These are phyloP conservation scores for Colletotrichum camelliae DNA, from an alignment of 2,329 filamentous ascomycete genomes.

Conservation along the genomic window DNA sequence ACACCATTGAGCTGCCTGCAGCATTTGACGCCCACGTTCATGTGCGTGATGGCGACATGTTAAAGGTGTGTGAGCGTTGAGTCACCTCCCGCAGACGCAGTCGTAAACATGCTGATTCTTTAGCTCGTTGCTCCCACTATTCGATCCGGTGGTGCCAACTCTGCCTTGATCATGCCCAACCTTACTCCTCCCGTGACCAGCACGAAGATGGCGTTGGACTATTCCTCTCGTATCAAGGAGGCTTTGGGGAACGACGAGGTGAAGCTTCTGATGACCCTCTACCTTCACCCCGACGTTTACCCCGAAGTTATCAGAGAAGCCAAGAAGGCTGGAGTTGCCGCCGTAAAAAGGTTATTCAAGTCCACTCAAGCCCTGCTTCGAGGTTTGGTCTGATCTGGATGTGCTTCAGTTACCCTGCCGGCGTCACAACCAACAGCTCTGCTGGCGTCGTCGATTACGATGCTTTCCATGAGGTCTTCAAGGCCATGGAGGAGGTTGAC, in stretches of 20 bases:
- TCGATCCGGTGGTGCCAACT: conserved; percentile 62
- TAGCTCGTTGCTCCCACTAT: conserved; percentile 52
- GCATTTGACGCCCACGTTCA: conserved; percentile 76
- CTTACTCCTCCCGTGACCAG: conserved; percentile 68
- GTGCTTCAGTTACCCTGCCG: conserved; percentile 31
- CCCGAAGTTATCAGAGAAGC: conserved; percentile 76
- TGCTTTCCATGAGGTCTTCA: conserved; percentile 79
- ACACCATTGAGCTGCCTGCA: conserved; percentile 59
- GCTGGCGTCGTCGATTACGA: conserved; percentile 74
- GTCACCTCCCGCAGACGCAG: not conserved
- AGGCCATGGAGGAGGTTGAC: conserved; percentile 85
- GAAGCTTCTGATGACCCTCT: conserved; percentile 76
- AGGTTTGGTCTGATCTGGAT: not conserved
- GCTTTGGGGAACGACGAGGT: conserved; percentile 50
- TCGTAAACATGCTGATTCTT: not conserved
- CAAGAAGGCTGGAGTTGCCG: conserved; percentile 71
- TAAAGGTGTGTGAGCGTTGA: conserved; percentile 39
- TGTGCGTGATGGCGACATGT: conserved; percentile 70
- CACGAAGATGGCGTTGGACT: conserved; percentile 68
- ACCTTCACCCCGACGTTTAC: conserved; percentile 67
- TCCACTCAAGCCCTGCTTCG: not conserved
- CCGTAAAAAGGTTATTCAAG: conserved; percentile 59
- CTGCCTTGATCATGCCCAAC: conserved; percentile 58
- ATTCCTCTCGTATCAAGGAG: conserved; percentile 64
- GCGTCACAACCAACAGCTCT: conserved; percentile 70